Evolutionary conservation across 768 basidiomycete species (phyloP), one percentile per base, ranked within the genome.

Genomic region (Suillus clintonianus): DNA sequence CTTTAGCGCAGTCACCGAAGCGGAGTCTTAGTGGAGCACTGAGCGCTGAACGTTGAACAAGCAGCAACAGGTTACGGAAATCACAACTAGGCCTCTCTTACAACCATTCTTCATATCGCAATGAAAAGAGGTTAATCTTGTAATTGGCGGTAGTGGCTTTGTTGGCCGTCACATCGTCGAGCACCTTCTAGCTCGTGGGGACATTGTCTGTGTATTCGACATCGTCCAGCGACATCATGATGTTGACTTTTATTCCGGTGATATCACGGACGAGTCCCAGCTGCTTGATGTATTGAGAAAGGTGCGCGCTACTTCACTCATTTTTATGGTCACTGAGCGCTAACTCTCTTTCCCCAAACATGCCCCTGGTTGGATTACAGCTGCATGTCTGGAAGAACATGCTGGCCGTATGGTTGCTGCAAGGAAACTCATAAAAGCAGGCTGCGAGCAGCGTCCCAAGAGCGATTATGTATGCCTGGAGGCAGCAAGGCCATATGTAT

Each of bases 381-480:
- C 97, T 0, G 97, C 97, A 0, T 89, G 94, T 68, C 75, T 99
- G 59, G 97, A 99, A 76, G 95, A 97, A 67, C 95, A 98, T 68
- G 97, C 97, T 0, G 96, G 97, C 13, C 84, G 95, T 64, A 96
- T 97, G 93, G 97, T 99, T 1, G 87, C 91, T 8, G 96, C 97
- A 4, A 81, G 97, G 56, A 97, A 97, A 74, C 79, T 96, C 61
- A 97, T 99, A 74, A 95, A 91, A 70, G 85, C 87, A 45, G 97
- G 97, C 0, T 99, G 97, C 70, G 95, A 98, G 69, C 88, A 94
- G 65, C 98, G 97, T 80, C 92, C 93, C 1, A 96, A 94, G 80
- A 96, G 88, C 69, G 97, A 99, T 72, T 97, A 99, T 69, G 90
- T 98, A 2, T 99, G 97, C 97, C 80, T 99, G n/a, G 95, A 97